Evolutionary conservation across 352 stramenopile species (phyloP), one percentile per base, ranked within the genome.

Genomic region (Phytophthora quininea): DNA sequence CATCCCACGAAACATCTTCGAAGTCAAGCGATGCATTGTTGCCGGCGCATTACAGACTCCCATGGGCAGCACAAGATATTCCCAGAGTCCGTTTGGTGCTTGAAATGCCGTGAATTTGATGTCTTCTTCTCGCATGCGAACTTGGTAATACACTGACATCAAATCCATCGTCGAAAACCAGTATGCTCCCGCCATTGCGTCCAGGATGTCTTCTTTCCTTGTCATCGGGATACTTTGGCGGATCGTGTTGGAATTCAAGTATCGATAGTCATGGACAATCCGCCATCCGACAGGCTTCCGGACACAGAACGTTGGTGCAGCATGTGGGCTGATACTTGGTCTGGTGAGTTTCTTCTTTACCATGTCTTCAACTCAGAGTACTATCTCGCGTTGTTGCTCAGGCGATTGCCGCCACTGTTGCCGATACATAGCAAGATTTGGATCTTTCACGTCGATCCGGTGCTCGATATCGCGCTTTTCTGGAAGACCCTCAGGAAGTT

Each of bases 191-290:
- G 35, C 10, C 35, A 40, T 40, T 10, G 10, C 35, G 10, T 40
- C 35, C 35, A 40, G 35, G 35, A 40, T 40, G 10, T 40, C 35
- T 10, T 40, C 35, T 10, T 40, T 40, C 10, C 35, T 5, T 12
- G 62, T 71, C 33, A 53, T 53, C 40, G 33, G 60, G 45, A 38
- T 63, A 42, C 31, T 74, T 46, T 61, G 49, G 6, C 32, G 30
- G 6, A 63, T 33, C 3, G 33, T 53, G n/a, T 43, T 46, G 2
- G 43, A 8, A 29, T 38, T 35, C 12, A 66, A 32, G 37, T 35
- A 49, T 7, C 58, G 58, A 38, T 40, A 71, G 19, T 58, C 67
- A 30, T 74, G 67, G 19, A 74, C 54, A 29, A 74, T 74, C 2
- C 62, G 24, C 67, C 67, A 68, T 1, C 60, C 62, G 3, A 56